Percentiles rank a stretch among this genome's conserved stretches.
phyloP scores from a whole-genome alignment of 805 yeast genomes.

The Starmerella vitae region DNA sequence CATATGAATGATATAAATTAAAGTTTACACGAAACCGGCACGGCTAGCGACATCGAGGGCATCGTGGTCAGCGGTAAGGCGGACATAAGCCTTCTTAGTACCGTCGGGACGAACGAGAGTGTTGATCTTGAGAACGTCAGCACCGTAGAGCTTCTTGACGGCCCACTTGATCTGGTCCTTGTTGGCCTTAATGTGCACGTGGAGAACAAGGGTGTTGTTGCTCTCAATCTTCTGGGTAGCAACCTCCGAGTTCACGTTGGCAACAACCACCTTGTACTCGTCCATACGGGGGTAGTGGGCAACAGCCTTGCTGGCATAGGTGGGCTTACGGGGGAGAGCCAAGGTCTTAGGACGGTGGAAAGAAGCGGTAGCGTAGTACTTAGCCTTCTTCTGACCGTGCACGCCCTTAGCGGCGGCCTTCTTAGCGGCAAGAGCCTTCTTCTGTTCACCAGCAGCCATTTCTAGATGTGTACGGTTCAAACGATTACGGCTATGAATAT shows the following conservation, averaged over 20 bases:
- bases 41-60: slow-evolving; percentile 99
- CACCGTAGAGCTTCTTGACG: slow-evolving; percentile 95
- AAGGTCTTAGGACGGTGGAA: slow-evolving; percentile 97
- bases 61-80: slow-evolving; percentile 97
- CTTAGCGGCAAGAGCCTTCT: slow-evolving; percentile 94
- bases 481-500: slow-evolving; percentile 9
- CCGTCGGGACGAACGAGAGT: slow-evolving; percentile 98
- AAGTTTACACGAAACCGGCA: slow-evolving; percentile 96
- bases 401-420: slow-evolving; percentile 98
- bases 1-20: too few species aligned
- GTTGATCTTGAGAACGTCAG: slow-evolving; percentile 87
- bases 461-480: slow-evolving; percentile 2
- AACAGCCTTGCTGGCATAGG: slow-evolving; percentile 87
- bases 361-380: slow-evolving; percentile 89
- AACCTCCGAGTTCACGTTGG: slow-evolving; percentile 95
- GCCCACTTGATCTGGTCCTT: slow-evolving; percentile 97
- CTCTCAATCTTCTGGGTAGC: slow-evolving; percentile 99
- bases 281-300: slow-evolving; percentile 97
- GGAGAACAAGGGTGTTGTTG: slow-evolving; percentile 98
- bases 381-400: slow-evolving; percentile 75
- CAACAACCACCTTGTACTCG: slow-evolving; percentile 83
- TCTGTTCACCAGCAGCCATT: slow-evolving; percentile 27
- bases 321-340: slow-evolving; percentile 85
- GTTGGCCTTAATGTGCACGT: slow-evolving; percentile 94
- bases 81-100: slow-evolving; percentile 98